These are phyloP conservation scores for Picea abies DNA, from an alignment of 83 land plant genomes.

Conservation along the genomic window DNA sequence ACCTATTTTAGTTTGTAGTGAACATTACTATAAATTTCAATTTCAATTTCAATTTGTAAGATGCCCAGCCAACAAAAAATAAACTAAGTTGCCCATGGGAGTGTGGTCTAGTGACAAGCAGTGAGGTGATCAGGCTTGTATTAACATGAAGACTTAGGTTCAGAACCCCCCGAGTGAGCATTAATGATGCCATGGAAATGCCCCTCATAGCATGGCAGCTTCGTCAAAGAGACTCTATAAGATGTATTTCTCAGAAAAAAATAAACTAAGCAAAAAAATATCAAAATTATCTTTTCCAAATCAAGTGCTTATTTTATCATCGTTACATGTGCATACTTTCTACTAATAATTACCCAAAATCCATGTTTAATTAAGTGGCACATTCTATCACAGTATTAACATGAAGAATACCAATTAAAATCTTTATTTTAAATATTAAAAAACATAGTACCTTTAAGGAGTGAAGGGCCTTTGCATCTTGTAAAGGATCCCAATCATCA, in stretches of 20 bases:
- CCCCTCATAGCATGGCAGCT: no score
- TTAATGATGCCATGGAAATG: no score
- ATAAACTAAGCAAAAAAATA: background rate
- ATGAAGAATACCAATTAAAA: background rate
- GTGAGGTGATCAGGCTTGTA: no score
- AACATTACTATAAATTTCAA: background rate
- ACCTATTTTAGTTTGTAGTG: background rate
- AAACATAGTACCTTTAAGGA: conserved; percentile 32
- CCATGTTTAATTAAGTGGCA: background rate
- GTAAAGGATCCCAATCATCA: conserved; percentile 39
- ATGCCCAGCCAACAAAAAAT: background rate
- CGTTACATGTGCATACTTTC: background rate
- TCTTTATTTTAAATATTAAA: background rate
- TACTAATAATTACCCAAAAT: background rate
- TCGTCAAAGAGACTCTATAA: no score
- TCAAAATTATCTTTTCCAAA: background rate
- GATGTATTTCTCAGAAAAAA: no score
- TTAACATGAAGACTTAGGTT: no score
- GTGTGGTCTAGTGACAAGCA: no score
- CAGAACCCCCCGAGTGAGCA: background rate
- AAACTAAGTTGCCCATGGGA: background rate
- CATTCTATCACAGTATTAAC: background rate
- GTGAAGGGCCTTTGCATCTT: conserved; percentile 42
- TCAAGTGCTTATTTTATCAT: background rate
- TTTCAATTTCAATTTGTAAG: background rate